Base-by-base conservation (phyloP, 2,329 filamentous ascomycete genomes). In the Mycosphaerella sp. region DNA sequence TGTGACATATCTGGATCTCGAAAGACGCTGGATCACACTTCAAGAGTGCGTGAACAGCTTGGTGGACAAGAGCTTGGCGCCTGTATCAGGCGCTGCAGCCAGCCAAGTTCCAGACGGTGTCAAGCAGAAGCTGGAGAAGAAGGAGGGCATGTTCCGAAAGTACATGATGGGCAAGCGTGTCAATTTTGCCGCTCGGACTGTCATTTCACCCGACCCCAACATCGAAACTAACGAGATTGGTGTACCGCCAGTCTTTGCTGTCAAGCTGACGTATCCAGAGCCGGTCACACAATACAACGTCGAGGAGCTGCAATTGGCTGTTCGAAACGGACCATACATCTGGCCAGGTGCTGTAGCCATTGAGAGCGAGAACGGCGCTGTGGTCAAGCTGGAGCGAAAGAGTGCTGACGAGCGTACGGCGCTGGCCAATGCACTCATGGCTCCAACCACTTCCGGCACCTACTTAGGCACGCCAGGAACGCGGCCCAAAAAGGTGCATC, bases 161-260 rank as follows among this genome's bases (percentile, higher is more conserved):
- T 96, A 98, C 73, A 97, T 98, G 93, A 98, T 98, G 93, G 93
- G 93, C 57, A 98, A 98, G 78, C 90, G 93, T 77, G 93, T 98
- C 74, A 97, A 98, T 72, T 97, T 93, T 70, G 93, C 93, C 47
- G 93, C 93, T 38, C 86, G 93, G 70, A 95, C 88, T 79, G 93
- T 98, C 70, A 98, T 98, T 64, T 97, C 92, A 8, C 93, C 93
- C 0, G 93, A 98, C 68, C 93, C 93, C 2, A 98, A 97, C 67
- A 95, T 98, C 66, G 93, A 98, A 72, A 97, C 93, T 14, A 97
- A 95, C 70, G 93, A 98, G 73, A 97, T 98, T 62, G 93, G 93
- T 70, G 92, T 98, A 2, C 93, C 93, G 14, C 89, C 92, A n/a
- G 93, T 97, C 11, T 98, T 98, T 70, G 93, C 93, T 1, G 89